Conservation (phyloP, 2,329 filamentous ascomycete species). For the Geoglossum cookeanum region DNA sequence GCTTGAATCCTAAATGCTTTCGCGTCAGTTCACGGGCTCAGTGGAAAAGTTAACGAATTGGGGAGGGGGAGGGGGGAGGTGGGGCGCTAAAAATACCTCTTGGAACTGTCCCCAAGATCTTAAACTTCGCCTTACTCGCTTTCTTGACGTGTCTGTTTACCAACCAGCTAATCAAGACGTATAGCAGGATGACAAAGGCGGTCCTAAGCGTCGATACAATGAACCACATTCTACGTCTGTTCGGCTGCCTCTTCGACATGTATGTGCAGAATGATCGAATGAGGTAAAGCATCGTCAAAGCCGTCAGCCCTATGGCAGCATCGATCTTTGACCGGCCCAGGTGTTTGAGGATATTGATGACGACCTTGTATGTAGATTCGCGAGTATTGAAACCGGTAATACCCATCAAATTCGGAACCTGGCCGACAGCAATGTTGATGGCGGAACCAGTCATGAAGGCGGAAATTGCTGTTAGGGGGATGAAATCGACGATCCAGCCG, state of each 20-base stretch:
- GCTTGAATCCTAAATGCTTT: constrained; percentile 44
- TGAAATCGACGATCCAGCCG: constrained; percentile 85
- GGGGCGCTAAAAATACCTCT: constrained; percentile 30
- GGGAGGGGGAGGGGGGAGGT: no score
- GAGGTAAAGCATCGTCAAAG: constrained; percentile 56
- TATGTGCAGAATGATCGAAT: constrained; percentile 48
- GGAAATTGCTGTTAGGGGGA: constrained; percentile 73
- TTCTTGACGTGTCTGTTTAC: constrained; percentile 50
- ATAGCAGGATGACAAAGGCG: constrained; percentile 77
- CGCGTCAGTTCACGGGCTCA: not conserved
- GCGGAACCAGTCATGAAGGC: constrained; percentile 97
- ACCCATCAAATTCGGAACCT: constrained; percentile 67
- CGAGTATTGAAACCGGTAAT: constrained; percentile 56
- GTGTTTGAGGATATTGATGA: constrained; percentile 65
- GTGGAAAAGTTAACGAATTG: no score
- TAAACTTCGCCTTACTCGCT: constrained; percentile 40
- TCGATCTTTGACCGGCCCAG: constrained; percentile 51
- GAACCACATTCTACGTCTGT: constrained; percentile 58
- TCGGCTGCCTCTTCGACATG: constrained; percentile 49
- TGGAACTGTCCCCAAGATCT: constrained; percentile 57
- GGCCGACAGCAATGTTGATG: constrained; percentile 69
- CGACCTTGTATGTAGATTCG: constrained; percentile 59
- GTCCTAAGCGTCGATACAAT: constrained; percentile 83
- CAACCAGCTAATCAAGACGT: constrained; percentile 77
- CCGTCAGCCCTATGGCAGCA: constrained; percentile 73